Evolutionary conservation across 768 basidiomycete genomes (phyloP), one percentile per base, ranked within the genome.

Genomic region (Trametes meyenii): DNA sequence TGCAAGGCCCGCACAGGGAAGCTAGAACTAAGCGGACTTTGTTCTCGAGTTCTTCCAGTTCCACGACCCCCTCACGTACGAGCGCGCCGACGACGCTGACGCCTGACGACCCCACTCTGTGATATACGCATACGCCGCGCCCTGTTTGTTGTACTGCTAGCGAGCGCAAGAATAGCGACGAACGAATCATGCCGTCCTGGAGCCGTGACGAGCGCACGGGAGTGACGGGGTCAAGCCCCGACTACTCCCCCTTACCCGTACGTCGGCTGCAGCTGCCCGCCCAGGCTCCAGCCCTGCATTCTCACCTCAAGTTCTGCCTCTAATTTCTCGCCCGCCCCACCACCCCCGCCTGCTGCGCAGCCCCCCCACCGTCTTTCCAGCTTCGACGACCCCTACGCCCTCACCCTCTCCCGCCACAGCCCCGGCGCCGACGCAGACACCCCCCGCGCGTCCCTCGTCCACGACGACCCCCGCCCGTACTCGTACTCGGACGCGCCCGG

Each of bases 341-440:
- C 50, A 24, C 50, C 48, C 42, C 11, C 38, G 29, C 53, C 72
- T 70, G 68, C 73, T 67, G 62, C 58, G 70, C 74, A 79, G 74
- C 72, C 71, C 23, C 54, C 66, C 23, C 69, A 70, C 56, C 72
- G 73, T 71, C 70, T 60, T 21, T 71, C 73, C 52, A 74, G 72
- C 73, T 60, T 42, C 56, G 69, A 79, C 78, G 60, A 73, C 76
- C 78, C 64, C 46, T 73, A 69, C 70, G 62, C 67, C 58, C 70
- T 77, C 75, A 0, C 61, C 60, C 46, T 70, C 43, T 42, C 68
- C 52, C 51, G 71, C 70, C 65, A 66, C 64, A 51, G 56, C 56
- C 14, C 63, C 50, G 55, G 63, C 62, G 24, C 45, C 44, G 45
- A 56, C 12, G 23, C 53, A 29, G 40, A 12, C 48, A 24, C 13